These are phyloP conservation scores for Huntiella decipiens DNA, from an alignment of 2,329 filamentous ascomycete species.

Conservation along the genomic window DNA sequence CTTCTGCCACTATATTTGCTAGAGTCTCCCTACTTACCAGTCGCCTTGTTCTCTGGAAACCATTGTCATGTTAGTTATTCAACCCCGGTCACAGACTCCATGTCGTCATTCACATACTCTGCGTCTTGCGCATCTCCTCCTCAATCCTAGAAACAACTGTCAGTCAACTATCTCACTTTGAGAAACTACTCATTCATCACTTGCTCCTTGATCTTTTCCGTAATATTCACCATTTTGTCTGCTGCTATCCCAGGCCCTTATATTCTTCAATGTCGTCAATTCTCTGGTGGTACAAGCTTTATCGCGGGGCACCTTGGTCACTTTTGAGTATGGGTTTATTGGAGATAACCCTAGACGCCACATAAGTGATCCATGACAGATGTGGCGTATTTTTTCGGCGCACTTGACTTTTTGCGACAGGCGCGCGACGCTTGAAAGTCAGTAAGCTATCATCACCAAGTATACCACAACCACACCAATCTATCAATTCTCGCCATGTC, in stretches of 20 bases:
- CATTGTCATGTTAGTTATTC: conserved; percentile 4
- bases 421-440: too few species aligned
- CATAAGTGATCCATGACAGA: too few species aligned
- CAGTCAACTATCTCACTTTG: too few species aligned
- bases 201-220: conserved; percentile 98
- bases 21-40: conserved; percentile 42
- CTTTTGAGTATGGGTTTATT: too few species aligned
- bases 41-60: conserved; percentile 82
- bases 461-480: background rate
- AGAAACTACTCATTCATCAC: background rate
- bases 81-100: background rate
- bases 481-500: background rate
- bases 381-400: too few species aligned
- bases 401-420: too few species aligned
- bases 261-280: too few species aligned
- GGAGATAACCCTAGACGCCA: too few species aligned
- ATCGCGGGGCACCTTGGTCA: too few species aligned
- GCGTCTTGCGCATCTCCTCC: conserved; percentile 97
- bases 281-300: too few species aligned
- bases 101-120: conserved; percentile 45
- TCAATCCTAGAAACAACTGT: conserved; percentile 54
- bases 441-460: conserved; percentile 8
- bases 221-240: conserved; percentile 88
- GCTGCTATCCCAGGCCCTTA: conserved; percentile 1
- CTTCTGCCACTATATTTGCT: background rate